Evolutionary conservation across 108 stramenopile species (phyloP).

Genomic region (Nannochloropsis salina): DNA sequence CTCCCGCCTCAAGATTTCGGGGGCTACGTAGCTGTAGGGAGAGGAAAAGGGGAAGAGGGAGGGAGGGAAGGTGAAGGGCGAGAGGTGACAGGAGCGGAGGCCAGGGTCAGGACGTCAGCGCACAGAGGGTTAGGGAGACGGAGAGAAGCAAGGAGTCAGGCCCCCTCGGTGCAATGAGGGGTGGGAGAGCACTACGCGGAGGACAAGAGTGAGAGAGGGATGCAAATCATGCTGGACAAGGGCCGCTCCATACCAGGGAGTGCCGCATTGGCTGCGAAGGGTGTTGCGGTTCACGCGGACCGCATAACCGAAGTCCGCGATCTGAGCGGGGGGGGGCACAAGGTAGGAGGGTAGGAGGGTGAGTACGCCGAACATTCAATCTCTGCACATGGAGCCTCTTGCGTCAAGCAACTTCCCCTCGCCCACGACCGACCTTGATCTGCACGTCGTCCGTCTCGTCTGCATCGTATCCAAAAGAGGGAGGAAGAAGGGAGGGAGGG

Average conservation of each 20-base stretch:
- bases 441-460: background rate
- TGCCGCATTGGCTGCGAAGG: slow-evolving; percentile 77
- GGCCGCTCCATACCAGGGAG: slow-evolving; percentile 62
- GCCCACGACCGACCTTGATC: background rate
- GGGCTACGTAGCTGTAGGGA: slow-evolving; percentile 74
- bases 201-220: background rate
- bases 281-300: slow-evolving; percentile 68
- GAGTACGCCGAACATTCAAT: background rate
- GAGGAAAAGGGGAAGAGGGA: background rate
- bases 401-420: background rate
- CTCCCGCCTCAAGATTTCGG: slow-evolving; percentile 78
- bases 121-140: background rate
- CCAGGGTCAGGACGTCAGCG: background rate
- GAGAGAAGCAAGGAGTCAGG: background rate
- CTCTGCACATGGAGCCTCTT: background rate
- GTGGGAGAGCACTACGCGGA: background rate
- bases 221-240: too few species aligned
- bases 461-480: background rate
- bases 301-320: slow-evolving; percentile 96
- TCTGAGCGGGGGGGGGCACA: slow-evolving; percentile 40
- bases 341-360: too few species aligned
- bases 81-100: background rate
- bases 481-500: background rate
- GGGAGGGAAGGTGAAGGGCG: background rate
- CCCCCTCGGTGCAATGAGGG: background rate